phyloP scores from a whole-genome alignment of 257 asterid genomes.

The Orobanche coerulescens region DNA sequence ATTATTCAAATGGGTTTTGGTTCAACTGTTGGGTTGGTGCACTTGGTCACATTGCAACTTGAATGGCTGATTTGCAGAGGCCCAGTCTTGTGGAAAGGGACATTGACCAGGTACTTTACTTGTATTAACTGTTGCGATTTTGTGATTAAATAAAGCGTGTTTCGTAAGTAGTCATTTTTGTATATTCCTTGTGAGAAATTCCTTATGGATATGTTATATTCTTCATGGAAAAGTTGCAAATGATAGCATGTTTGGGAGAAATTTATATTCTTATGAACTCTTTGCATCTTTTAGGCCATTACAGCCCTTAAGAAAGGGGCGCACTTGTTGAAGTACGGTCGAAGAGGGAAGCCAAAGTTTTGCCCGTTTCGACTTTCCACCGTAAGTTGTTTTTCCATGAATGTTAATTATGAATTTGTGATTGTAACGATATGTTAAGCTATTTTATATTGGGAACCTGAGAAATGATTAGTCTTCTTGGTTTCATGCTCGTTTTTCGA shows the following conservation, averaged over 20 bases:
- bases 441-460: not conserved
- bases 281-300: conserved; percentile 60
- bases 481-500: not conserved
- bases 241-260: conserved; percentile 15
- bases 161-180: not conserved
- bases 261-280: conserved; percentile 2
- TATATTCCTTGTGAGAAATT: not conserved
- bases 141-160: no score
- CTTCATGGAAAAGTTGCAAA: not conserved
- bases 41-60: conserved; percentile 47
- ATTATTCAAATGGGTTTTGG: conserved; percentile 73
- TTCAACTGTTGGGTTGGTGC: conserved; percentile 35
- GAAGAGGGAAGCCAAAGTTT: conserved; percentile 97
- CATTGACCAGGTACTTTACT: conserved; percentile 58
- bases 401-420: not conserved
- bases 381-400: conserved; percentile 34
- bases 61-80: conserved; percentile 92
- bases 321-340: conserved; percentile 78
- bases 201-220: not conserved
- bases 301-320: conserved; percentile 88
- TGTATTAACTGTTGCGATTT: not conserved
- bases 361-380: conserved; percentile 84
- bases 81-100: conserved; percentile 68
- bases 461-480: not conserved
- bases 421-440: not conserved